phyloP scores from a whole-genome alignment of 2,329 filamentous ascomycete genomes.

The Trichoderma aggressivum region DNA sequence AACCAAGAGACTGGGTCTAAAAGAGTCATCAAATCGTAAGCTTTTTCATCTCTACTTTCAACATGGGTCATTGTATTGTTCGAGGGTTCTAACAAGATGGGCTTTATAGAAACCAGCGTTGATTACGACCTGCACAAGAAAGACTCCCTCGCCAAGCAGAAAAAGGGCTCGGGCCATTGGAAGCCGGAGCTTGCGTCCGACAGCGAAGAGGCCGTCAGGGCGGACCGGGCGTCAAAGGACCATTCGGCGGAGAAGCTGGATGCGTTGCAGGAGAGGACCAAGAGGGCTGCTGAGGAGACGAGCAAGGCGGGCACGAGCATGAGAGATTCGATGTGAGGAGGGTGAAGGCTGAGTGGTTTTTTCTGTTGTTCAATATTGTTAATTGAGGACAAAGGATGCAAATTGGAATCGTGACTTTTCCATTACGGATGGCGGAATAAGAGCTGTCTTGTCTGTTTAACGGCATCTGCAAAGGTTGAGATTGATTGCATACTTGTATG shows the following conservation, averaged over 20 bases:
- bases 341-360: background rate
- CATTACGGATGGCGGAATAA: background rate
- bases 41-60: background rate
- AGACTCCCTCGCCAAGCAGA: slow-evolving; percentile 62
- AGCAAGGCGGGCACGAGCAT: slow-evolving; percentile 48
- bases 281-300: slow-evolving; percentile 46
- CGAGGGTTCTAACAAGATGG: background rate
- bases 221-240: slow-evolving; percentile 47
- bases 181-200: slow-evolving; percentile 73
- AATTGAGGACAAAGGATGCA: background rate
- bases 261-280: slow-evolving; percentile 58
- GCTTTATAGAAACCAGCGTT: slow-evolving; percentile 32
- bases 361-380: background rate
- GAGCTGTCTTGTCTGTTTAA: background rate
- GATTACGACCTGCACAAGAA: slow-evolving; percentile 58
- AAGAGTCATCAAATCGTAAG: slow-evolving; percentile 38
- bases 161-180: slow-evolving; percentile 69
- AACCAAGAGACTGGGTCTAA: slow-evolving; percentile 30
- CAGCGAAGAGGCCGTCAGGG: slow-evolving; percentile 74
- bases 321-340: slow-evolving; percentile 26
- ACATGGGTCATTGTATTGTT: background rate
- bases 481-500: background rate
- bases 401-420: background rate
- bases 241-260: slow-evolving; percentile 39
- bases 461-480: background rate